Base-by-base conservation (phyloP, 257 asterid species). In the Jacaranda mimosifolia region DNA sequence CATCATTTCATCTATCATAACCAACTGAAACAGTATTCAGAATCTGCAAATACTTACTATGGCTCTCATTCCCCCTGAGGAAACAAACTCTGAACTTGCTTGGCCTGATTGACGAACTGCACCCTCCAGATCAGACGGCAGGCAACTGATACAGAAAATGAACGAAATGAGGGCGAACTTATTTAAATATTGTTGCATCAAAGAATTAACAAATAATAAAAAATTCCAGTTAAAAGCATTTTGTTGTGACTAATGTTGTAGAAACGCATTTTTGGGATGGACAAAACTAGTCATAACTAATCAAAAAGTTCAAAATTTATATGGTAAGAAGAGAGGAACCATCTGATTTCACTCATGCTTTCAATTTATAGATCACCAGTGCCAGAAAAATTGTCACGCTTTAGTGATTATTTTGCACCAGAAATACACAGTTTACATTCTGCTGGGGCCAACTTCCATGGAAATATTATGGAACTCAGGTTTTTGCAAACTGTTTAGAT, bases 121-220 rank as follows among this genome's bases (percentile, higher is more conserved):
- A 77, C 97, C 99, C 87, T 85, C 98, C 96, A 95, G 85, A 83
- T 90, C 97, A 82, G 92, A 86, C 72, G 99, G 98, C 85, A 95
- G 82, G 82, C 97, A 92, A 83, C 99, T 95, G 92, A 83, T 84
- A 86, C 78, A 85, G 58, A 68, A 59, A 67, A 8, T 35, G 38
- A 80, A 56, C 53, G 58, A 46, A 63, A 55, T 56, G 10, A 76
- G 63, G 45, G 10, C 53, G 9, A 9, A 68, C 52, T 38, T 62
- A 17, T n/a, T 38, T 0, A 42, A 55, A 43, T 52, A 57, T 57
- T 49, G 12, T 43, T 70, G 32, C 55, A 60, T 51, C 51, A 40
- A 39, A 10, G 57, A 17, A 56, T 42, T 10, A 32, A 42, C 43
- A 32, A 4, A n/a, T 3, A 42, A 62, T 52, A 42, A 42, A 35